Conservation (phyloP, 345 rosid genomes). For the Gossypium herbaceum region DNA sequence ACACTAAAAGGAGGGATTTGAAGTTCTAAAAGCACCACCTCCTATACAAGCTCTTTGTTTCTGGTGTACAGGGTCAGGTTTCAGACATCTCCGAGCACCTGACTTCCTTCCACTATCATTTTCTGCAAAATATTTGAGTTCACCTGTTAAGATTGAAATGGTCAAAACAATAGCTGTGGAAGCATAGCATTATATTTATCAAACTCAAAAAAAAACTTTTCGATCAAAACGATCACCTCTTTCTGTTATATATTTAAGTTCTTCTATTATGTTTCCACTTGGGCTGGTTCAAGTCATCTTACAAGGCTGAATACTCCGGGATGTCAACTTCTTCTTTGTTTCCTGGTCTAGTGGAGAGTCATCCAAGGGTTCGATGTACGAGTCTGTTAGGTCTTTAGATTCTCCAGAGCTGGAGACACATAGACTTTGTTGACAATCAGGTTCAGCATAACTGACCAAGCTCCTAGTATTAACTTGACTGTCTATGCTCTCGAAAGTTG, state of each 20-base stretch:
- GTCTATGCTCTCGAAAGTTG: neutral
- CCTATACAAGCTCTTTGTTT: neutral
- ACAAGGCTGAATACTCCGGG: neutral
- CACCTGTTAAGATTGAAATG: neutral
- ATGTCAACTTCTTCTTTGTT: neutral
- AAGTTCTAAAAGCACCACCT: neutral
- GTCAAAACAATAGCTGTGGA: no score
- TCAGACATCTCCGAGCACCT: neutral
- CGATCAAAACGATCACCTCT: no score
- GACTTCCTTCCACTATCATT: neutral
- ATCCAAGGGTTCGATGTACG: neutral
- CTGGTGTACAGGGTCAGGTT: neutral
- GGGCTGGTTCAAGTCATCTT: neutral
- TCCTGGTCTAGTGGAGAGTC: neutral
- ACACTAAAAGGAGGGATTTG: constrained; percentile 9
- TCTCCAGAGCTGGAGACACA: neutral
- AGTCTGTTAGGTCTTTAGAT: neutral
- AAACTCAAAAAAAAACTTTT: neutral
- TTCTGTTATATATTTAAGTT: neutral
- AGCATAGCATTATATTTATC: neutral
- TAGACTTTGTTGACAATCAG: neutral
- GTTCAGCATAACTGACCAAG: neutral
- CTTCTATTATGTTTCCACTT: neutral
- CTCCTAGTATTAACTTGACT: neutral
- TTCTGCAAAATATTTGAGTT: neutral